Evolutionary conservation across 208 protist genomes (phyloP).

Genomic region (Leishmania braziliensis): DNA sequence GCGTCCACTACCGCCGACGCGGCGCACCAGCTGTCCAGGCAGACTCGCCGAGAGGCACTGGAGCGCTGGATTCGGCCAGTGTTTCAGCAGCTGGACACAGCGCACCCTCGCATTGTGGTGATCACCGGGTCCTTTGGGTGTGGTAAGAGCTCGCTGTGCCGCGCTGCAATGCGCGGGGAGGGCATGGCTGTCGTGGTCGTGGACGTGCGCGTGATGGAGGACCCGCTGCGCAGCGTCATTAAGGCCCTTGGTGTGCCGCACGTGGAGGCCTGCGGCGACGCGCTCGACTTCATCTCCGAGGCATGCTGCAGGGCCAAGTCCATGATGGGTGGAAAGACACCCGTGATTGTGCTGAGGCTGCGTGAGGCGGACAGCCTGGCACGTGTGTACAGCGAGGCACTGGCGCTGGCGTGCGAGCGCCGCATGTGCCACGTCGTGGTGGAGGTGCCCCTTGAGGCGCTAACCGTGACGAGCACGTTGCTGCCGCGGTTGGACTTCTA

Average conservation of each 20-base stretch:
- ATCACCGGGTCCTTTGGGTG: slow-evolving; percentile 33
- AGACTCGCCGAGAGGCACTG: slow-evolving; percentile 49
- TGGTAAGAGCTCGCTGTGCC: slow-evolving; percentile 70
- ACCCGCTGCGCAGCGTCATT: slow-evolving; percentile 65
- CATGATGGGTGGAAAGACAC: slow-evolving; percentile 55
- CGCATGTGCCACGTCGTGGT: slow-evolving; percentile 81
- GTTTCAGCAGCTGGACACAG: slow-evolving; percentile 28
- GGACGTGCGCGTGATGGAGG: slow-evolving; percentile 72
- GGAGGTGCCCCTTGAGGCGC: slow-evolving; percentile 76
- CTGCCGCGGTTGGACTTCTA: slow-evolving; percentile 82
- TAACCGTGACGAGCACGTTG: slow-evolving; percentile 71
- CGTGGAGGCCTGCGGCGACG: slow-evolving; percentile 84
- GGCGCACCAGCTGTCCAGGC: slow-evolving; percentile 54
- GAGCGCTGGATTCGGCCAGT: slow-evolving; percentile 55
- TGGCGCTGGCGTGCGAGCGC: slow-evolving; percentile 61
- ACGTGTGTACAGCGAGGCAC: slow-evolving; percentile 67
- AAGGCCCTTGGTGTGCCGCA: slow-evolving; percentile 80
- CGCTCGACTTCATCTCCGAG: slow-evolving; percentile 82
- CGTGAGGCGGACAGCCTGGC: slow-evolving; percentile 58
- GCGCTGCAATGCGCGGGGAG: slow-evolving; percentile 58
- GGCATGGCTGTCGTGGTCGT: slow-evolving; percentile 76
- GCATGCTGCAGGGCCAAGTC: slow-evolving; percentile 62
- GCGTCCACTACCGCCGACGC: slow-evolving; percentile 20
- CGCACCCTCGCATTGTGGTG: no score
- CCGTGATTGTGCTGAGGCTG: slow-evolving; percentile 65